Percentiles rank a stretch among this genome's conserved stretches.
Conservation (phyloP, 345 rosid species). For the Eucalyptus curtisii region DNA sequence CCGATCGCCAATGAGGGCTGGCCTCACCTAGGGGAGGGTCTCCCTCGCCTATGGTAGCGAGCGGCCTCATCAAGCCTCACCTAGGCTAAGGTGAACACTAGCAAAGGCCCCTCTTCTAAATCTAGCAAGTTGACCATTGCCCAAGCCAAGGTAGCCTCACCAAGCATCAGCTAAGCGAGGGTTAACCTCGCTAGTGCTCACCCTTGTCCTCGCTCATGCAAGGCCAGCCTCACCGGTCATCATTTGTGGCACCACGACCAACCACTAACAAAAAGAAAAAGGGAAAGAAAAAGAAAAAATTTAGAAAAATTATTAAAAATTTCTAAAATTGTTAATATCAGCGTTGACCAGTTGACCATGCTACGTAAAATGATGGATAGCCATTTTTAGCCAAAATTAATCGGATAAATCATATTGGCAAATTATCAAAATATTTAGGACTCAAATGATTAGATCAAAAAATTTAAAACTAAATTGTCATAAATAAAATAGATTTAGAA, state of each 20-base stretch:
- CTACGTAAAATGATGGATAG: accelerated
- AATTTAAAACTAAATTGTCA: too few species aligned
- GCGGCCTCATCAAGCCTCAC: not conserved
- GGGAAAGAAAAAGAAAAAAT: too few species aligned
- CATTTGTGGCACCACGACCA: accelerated
- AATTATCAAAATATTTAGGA: accelerated
- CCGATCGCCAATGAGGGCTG: accelerated
- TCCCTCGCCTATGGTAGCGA: accelerated
- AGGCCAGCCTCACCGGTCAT: too few species aligned
- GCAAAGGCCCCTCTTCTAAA: not conserved
- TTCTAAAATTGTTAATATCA: too few species aligned
- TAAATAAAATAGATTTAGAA: too few species aligned
- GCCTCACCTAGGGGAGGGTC: not conserved
- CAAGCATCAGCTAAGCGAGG: accelerated
- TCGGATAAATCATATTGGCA: accelerated
- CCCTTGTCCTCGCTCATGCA: not conserved
- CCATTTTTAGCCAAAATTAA: too few species aligned
- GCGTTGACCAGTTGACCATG: accelerated
- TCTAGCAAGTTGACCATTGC: too few species aligned
- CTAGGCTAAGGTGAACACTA: not conserved
- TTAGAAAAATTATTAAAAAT: accelerated
- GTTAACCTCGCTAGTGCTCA: accelerated
- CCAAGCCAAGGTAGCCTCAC: not conserved
- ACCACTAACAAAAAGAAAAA: not conserved
- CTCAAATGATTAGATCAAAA: accelerated